Conservation (phyloP, 129 eudicot species). For the Saussurea involucrata region DNA sequence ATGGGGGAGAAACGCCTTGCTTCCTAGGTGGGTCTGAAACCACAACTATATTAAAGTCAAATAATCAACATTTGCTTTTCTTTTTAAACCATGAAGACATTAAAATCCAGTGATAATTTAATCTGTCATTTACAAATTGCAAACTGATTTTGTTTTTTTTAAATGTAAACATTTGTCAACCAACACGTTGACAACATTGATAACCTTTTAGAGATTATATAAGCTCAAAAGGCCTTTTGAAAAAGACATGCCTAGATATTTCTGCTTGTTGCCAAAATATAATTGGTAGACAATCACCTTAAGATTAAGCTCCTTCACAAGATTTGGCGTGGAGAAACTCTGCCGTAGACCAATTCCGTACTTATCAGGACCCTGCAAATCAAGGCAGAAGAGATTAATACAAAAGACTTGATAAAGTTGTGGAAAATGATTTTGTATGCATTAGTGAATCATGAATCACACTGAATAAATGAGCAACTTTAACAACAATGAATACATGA, state of each 20-base stretch:
- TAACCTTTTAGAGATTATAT: background rate
- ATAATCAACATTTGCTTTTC: background rate
- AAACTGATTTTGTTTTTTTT: background rate
- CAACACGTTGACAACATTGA: background rate
- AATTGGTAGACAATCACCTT: conserved; percentile 46
- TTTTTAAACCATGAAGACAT: background rate
- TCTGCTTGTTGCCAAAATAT: background rate
- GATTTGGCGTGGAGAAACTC: conserved; percentile 70
- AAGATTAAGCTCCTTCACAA: conserved; percentile 57
- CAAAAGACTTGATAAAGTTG: background rate
- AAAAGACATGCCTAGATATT: background rate
- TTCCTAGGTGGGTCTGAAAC: background rate
- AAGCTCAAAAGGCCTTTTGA: background rate
- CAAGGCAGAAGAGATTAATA: background rate
- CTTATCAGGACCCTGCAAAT: conserved; percentile 65
- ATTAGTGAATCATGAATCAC: background rate
- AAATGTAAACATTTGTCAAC: background rate
- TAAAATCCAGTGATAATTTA: background rate
- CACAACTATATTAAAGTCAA: background rate
- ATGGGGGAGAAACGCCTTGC: background rate
- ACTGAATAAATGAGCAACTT: background rate
- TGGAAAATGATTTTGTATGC: background rate
- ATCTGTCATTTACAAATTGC: background rate
- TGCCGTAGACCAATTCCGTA: conserved; percentile 79
- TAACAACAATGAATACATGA: background rate